Evolutionary conservation across 139 green algal species (phyloP).

Genomic region (Asterochloris erici): DNA sequence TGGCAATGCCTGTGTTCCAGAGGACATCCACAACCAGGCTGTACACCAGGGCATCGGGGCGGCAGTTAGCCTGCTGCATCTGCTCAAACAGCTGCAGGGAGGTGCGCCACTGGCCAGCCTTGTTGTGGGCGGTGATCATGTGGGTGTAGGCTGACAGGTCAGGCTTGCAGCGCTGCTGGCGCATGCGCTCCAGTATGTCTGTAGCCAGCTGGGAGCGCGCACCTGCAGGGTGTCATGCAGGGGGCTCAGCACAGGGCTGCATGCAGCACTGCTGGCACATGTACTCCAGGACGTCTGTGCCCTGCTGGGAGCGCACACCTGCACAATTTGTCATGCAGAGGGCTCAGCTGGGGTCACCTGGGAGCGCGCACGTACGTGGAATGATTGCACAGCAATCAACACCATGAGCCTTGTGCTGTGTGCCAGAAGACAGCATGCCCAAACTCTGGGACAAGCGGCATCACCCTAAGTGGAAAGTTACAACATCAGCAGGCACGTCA

Average conservation of each 20-base stretch:
- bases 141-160: slow-evolving; percentile 75
- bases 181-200: slow-evolving; percentile 56
- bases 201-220: slow-evolving; percentile 12
- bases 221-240: background rate
- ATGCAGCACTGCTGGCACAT: background rate
- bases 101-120: slow-evolving; percentile 38
- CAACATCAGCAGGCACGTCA: background rate
- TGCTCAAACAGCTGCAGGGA: slow-evolving; percentile 39
- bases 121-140: slow-evolving; percentile 65
- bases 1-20: slow-evolving; percentile 34
- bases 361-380: too few species aligned
- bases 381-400: too few species aligned
- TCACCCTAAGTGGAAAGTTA: background rate
- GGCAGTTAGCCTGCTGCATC: slow-evolving; percentile 31
- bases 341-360: too few species aligned
- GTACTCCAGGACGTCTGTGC: background rate
- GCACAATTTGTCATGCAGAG: background rate
- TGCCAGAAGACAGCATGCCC: background rate
- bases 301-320: background rate
- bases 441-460: background rate
- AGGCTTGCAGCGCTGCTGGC: slow-evolving; percentile 47
- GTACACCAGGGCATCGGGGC: slow-evolving; percentile 44
- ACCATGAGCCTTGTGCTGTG: too few species aligned
- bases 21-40: slow-evolving; percentile 39
- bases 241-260: background rate